Base-by-base conservation (phyloP, 106 monocot species). In the Acorus calamus region DNA sequence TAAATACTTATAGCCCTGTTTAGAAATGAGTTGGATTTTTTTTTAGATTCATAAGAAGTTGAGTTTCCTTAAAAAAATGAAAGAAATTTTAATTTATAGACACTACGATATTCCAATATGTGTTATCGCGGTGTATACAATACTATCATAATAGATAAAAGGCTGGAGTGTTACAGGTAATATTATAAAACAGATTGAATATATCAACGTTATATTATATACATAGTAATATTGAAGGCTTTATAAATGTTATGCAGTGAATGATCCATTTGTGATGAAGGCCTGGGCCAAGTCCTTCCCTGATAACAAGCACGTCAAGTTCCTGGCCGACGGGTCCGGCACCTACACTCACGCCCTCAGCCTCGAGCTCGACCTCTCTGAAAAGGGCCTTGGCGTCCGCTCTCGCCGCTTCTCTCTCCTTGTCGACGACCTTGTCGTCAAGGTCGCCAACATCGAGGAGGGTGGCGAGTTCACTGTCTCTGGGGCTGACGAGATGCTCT, bases 211-310 rank as follows among this genome's bases (percentile, higher is more conserved):
- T n/a, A n/a, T n/a, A n/a, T n/a, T n/a, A n/a, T n/a, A n/a, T n/a
- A n/a, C n/a, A n/a, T n/a, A n/a, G n/a, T n/a, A n/a, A n/a, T n/a
- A n/a, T n/a, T n/a, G n/a, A n/a, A n/a, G 28, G 28, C 28, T 28
- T 28, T 28, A 28, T 28, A 28, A 28, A 28, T 28, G 67, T 64
- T 44, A 0, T 75, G 73, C 75, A 93, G 89, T 93, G 12, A 93
- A 79, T 43, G 94, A 94, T 55, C 84, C 81, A 42, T 94, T 89
- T 52, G 94, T 94, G 73, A 82, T 89, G 89, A 89, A 84, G 77
- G 89, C 89, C 4, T 89, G 94, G 89, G 86, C 94, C 53, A 89
- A 94, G 75, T 77, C 86, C 5, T 89, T 86, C 63, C 70, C 94
- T 11, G 86, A 94, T 14, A 94, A 87, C 84, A 94, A 94, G 66